Percentiles rank a stretch among this genome's conserved stretches.
Evolutionary conservation across 805 yeast genomes (phyloP).

Genomic region (Starmerella kuoi): DNA sequence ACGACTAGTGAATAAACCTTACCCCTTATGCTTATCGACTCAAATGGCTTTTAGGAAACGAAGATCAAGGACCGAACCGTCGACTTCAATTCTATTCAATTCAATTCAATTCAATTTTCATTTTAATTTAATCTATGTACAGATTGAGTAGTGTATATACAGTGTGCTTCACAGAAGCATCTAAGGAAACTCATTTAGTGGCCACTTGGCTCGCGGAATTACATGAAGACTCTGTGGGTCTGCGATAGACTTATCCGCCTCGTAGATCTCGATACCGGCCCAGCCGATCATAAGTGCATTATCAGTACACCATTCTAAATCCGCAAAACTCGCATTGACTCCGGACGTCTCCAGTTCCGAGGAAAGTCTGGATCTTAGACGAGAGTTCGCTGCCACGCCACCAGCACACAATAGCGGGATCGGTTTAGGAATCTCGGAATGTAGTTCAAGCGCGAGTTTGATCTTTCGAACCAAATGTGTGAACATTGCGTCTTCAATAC

Average conservation of each 20-base stretch:
- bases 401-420: constrained; percentile 59
- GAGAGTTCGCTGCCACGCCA: constrained; percentile 75
- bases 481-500: constrained; percentile 53
- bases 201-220: constrained; percentile 75
- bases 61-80: too few species aligned
- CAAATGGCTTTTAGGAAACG: too few species aligned
- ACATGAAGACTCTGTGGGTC: too few species aligned
- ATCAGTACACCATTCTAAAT: constrained; percentile 68
- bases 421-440: constrained; percentile 23
- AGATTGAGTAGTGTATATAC: too few species aligned
- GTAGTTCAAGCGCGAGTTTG: constrained; percentile 34
- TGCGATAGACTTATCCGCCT: constrained; percentile 32
- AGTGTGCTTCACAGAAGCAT: too few species aligned
- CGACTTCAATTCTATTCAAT: too few species aligned
- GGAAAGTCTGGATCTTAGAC: constrained; percentile 24
- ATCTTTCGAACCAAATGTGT: constrained; percentile 60
- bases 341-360: constrained; percentile 10
- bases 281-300: constrained; percentile 96
- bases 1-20: too few species aligned
- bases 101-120: too few species aligned
- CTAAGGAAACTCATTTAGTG: too few species aligned
- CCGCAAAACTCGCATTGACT: constrained; percentile 53
- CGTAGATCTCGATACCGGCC: constrained; percentile 85
- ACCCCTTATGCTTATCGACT: too few species aligned
- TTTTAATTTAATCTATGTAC: too few species aligned